These are phyloP conservation scores for Cocos nucifera DNA, from an alignment of 176 grass and related monocot species.

Conservation along the genomic window DNA sequence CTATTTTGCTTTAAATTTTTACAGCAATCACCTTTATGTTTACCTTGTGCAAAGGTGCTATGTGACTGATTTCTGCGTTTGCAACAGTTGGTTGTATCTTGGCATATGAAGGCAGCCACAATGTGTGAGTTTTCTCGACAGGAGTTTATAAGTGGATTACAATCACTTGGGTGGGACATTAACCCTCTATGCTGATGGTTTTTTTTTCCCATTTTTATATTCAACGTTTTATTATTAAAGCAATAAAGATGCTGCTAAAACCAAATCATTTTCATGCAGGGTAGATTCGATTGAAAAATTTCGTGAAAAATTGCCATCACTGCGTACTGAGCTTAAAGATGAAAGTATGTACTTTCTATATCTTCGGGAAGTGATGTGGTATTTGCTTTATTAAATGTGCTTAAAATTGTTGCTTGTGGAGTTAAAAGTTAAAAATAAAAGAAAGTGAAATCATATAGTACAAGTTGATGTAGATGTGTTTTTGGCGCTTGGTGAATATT, in stretches of 20 bases:
- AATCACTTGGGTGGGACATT: constrained; percentile 73
- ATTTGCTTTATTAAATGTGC: too few relatives aligned
- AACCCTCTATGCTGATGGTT: not conserved
- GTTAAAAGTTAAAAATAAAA: too few relatives aligned
- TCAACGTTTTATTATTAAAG: not conserved
- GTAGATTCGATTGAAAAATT: constrained; percentile 89
- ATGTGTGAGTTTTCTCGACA: constrained; percentile 98
- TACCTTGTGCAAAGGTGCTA: not conserved
- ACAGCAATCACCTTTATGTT: too few relatives aligned
- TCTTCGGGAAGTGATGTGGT: too few relatives aligned
- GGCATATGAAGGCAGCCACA: constrained; percentile 99
- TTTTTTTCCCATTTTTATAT: too few relatives aligned
- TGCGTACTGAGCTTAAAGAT: constrained; percentile 89
- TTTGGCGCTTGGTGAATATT: not conserved
- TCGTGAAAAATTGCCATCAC: constrained; percentile 70
- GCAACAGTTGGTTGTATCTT: constrained; percentile 93
- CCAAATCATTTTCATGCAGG: constrained; percentile 39
- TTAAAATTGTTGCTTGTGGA: too few relatives aligned
- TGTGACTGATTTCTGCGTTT: constrained; percentile 11
- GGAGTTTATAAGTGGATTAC: constrained; percentile 81
- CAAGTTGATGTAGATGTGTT: too few relatives aligned
- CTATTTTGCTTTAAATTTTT: too few relatives aligned
- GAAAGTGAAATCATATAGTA: too few relatives aligned
- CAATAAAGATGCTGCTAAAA: not conserved
- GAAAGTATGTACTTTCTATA: constrained; percentile 46